Conservation (phyloP, 192 early-diverging fungal species). For the Thamnidium elegans region DNA sequence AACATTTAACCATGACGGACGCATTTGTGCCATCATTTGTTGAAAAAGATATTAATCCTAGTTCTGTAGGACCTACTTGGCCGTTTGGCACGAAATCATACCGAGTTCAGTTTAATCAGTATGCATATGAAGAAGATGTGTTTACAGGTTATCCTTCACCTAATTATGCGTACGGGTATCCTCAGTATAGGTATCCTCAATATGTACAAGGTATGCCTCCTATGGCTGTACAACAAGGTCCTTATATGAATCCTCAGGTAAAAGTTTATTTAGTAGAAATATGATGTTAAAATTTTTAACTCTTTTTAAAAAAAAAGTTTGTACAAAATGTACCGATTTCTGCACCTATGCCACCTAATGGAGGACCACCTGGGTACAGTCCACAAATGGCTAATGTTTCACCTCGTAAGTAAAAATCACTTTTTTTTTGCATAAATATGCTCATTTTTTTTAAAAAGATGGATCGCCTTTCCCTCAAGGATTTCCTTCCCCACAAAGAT, state of each 20-base stretch:
- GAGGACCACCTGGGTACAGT: conserved; percentile 38
- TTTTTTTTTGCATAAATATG: not conserved
- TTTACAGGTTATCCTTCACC: conserved; percentile 41
- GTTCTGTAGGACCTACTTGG: conserved; percentile 52
- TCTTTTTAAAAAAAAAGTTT: too few relatives aligned
- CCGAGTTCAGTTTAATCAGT: conserved; percentile 49
- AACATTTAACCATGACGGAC: conserved; percentile 27
- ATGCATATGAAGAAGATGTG: conserved; percentile 48
- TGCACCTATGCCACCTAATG: conserved; percentile 33
- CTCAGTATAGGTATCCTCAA: conserved; percentile 44
- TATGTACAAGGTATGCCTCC: conserved; percentile 43
- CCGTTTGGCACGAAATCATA: conserved; percentile 51
- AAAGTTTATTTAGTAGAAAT: not conserved
- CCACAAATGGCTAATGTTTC: conserved; percentile 51
- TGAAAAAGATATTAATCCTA: conserved; percentile 37
- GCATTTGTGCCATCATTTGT: conserved; percentile 48
- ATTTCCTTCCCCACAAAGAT: conserved; percentile 46
- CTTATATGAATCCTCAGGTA: conserved; percentile 48
- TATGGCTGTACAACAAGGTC: conserved; percentile 46
- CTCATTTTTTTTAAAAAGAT: conserved; percentile 8
- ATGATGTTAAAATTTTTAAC: too few relatives aligned
- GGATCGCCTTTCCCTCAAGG: conserved; percentile 50
- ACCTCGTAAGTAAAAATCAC: conserved; percentile 36
- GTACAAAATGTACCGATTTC: conserved; percentile 39
- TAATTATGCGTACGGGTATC: conserved; percentile 36